Percentiles rank a stretch among this genome's conserved stretches.
phyloP scores from a whole-genome alignment of 805 yeast species.

The Ogataea trehaloabstinens region DNA sequence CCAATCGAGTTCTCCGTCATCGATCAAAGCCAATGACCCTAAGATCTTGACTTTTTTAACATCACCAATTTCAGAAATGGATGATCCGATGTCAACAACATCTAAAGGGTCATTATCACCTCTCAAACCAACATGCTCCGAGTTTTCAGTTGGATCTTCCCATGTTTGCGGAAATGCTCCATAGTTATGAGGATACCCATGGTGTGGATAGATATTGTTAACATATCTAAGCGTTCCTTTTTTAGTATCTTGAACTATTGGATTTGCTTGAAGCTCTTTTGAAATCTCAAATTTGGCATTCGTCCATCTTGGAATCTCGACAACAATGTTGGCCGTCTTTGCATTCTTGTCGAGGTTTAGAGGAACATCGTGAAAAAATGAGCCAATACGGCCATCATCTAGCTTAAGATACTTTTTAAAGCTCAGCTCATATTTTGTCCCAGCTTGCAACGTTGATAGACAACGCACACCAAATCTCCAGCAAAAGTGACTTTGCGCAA shows the following conservation, averaged over 20 bases:
- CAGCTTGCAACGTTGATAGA: conserved; percentile 25
- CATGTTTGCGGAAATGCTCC: conserved; percentile 94
- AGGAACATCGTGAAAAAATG: conserved; percentile 75
- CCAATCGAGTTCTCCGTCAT: conserved; percentile 98
- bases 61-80: conserved; percentile 43
- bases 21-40: conserved; percentile 76
- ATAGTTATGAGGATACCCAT: conserved; percentile 84
- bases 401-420: conserved; percentile 46
- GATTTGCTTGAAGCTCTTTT: conserved; percentile 58
- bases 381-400: conserved; percentile 44
- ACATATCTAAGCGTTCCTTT: conserved; percentile 70
- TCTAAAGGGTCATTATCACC: conserved; percentile 98
- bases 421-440: conserved; percentile 36
- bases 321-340: conserved; percentile 59
- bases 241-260: conserved; percentile 77
- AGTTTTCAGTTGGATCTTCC: conserved; percentile 81
- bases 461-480: no score
- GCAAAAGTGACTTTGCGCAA: no score
- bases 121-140: conserved; percentile 37
- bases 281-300: conserved; percentile 82
- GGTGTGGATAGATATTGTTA: conserved; percentile 75
- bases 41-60: conserved; percentile 64
- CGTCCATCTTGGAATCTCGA: conserved; percentile 79
- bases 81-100: conserved; percentile 82
- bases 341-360: conserved; percentile 41